phyloP scores from a whole-genome alignment of 1,284 basidiomycete species.

The Ustilago trichophora region DNA sequence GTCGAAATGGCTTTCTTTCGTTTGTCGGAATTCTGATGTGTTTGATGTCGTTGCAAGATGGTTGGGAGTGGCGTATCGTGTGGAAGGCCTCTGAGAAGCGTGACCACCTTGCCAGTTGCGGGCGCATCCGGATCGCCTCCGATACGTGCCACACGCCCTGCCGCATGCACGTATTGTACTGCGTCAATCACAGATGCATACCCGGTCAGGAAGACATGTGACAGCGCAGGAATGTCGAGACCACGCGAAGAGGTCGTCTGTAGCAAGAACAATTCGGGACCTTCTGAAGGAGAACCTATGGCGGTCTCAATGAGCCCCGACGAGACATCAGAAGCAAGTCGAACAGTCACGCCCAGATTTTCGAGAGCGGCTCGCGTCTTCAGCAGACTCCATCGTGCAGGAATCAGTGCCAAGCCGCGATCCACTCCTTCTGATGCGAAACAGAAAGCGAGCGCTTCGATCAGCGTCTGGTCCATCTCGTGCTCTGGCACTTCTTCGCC shows the following conservation, averaged over 20 bases:
- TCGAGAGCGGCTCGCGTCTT: constrained; percentile 45
- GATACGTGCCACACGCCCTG: constrained; percentile 61
- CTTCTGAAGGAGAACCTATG: not conserved
- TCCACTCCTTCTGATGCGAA: constrained; percentile 55
- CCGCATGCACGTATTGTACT: constrained; percentile 61
- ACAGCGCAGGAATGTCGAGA: constrained; percentile 59
- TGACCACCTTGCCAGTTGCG: constrained; percentile 51
- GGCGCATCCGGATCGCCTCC: constrained; percentile 23
- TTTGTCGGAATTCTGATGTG: not conserved
- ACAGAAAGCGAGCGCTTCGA: constrained; percentile 56
- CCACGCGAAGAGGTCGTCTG: constrained; percentile 58
- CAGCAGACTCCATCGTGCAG: constrained; percentile 57
- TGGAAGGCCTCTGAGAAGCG: constrained; percentile 50
- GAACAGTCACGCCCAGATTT: constrained; percentile 56
- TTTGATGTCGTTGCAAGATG: not conserved
- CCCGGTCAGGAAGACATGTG: constrained; percentile 62
- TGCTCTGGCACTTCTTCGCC: constrained; percentile 35
- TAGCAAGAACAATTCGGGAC: constrained; percentile 51
- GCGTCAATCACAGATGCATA: constrained; percentile 56
- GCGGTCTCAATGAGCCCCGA: not conserved
- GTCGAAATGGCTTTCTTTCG: constrained; percentile 33
- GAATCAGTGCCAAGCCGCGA: constrained; percentile 57
- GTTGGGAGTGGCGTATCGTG: constrained; percentile 26
- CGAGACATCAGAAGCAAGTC: constrained; percentile 15
- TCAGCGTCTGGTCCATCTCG: constrained; percentile 48